phyloP scores from a whole-genome alignment of 176 grass and related monocot genomes.

The Carex myosuroides region DNA sequence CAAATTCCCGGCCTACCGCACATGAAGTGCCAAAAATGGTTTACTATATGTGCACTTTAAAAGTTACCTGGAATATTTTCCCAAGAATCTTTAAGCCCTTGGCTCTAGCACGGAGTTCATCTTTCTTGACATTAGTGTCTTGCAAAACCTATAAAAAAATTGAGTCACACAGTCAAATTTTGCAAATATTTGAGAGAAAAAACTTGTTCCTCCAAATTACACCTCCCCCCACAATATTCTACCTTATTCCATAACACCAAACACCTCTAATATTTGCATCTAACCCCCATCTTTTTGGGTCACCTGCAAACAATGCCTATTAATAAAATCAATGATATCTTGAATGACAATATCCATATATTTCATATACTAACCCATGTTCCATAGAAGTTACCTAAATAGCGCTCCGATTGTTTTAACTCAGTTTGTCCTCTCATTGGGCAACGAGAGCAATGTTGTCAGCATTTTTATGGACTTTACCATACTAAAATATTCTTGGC shows the following conservation, averaged over 20 bases:
- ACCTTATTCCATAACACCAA: background rate
- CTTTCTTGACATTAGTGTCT: slow-evolving; percentile 57
- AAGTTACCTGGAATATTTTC: slow-evolving; percentile 83
- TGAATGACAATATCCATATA: background rate
- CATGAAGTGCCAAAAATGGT: background rate
- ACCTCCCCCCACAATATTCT: background rate
- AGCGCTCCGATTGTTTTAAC: background rate
- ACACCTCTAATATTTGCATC: background rate
- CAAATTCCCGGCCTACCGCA: background rate
- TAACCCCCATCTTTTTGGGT: background rate
- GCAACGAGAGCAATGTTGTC: background rate
- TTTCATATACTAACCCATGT: background rate
- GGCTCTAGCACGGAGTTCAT: slow-evolving; percentile 75
- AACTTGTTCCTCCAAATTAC: background rate
- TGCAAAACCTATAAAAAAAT: slow-evolving; percentile 58
- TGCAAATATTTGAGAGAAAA: background rate
- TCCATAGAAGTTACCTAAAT: background rate
- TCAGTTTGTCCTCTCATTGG: background rate
- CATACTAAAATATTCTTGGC: background rate
- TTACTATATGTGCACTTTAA: background rate
- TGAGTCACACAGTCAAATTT: background rate
- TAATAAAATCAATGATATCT: background rate
- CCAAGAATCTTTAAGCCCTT: slow-evolving; percentile 95
- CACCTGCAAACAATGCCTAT: background rate
- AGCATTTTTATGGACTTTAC: background rate